phyloP scores from a whole-genome alignment of 1,139 yeast species.

The Casaregolazyma lundiana region DNA sequence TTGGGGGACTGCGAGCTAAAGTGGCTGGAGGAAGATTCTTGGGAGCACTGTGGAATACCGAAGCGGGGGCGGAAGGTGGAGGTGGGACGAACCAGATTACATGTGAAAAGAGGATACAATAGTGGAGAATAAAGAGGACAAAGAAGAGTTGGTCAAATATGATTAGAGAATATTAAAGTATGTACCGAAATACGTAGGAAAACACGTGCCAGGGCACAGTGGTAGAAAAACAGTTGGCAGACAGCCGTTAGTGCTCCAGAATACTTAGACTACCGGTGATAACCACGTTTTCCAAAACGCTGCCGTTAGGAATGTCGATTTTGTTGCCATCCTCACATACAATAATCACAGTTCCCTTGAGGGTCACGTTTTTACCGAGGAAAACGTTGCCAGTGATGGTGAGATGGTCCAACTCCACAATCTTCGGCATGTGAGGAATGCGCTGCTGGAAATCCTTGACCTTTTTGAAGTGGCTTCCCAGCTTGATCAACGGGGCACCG shows the following conservation, averaged over 20 bases:
- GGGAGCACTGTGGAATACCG: not conserved
- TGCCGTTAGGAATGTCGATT: conserved; percentile 96
- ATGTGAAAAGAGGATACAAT: too few relatives aligned
- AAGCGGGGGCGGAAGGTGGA: too few relatives aligned
- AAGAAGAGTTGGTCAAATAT: too few relatives aligned
- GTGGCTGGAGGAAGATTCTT: conserved; percentile 2
- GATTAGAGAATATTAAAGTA: not conserved
- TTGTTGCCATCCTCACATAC: conserved; percentile 97
- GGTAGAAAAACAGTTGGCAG: not conserved
- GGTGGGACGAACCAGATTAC: too few relatives aligned
- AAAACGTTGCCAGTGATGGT: conserved; percentile 96
- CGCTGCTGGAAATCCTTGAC: conserved; percentile 86
- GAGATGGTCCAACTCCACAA: conserved; percentile 91
- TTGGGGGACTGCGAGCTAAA: conserved; percentile 2
- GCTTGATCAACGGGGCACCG: conserved; percentile 92
- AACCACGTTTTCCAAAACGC: conserved; percentile 90
- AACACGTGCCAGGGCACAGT: not conserved
- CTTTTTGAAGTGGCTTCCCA: conserved; percentile 95
- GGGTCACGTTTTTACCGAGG: conserved; percentile 83
- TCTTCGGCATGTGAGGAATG: conserved; percentile 93
- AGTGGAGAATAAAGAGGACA: too few relatives aligned
- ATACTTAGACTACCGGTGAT: conserved; percentile 95
- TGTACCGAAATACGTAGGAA: not conserved
- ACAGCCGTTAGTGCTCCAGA: conserved; percentile 64
- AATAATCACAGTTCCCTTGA: conserved; percentile 95